Base-by-base conservation (phyloP, 2,329 filamentous ascomycete species). In the Colletotrichum sp. region DNA sequence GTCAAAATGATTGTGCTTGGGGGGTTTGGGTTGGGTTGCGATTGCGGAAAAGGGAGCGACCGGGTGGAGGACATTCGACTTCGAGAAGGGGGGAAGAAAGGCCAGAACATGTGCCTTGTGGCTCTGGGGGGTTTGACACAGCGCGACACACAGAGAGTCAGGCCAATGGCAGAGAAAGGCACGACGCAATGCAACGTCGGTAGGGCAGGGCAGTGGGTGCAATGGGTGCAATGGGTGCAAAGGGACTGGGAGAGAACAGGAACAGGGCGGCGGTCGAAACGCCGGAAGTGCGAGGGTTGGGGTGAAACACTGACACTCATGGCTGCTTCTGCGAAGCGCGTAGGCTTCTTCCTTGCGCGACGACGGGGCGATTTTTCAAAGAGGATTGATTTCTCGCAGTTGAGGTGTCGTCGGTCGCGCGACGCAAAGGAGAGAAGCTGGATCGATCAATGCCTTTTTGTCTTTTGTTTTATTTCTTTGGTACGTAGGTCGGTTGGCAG, bases 281-380 rank as follows among this genome's bases (percentile, higher is more conserved):
- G 48, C 77, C 77, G 78, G 78, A 71, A 79, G 78, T 77, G 80
- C 77, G 68, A 77, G 75, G 77, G 68, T 73, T 76, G 75, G 74
- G 79, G 70, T 79, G 79, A 84, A 83, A 84, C 82, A 88, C 88
- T 86, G 83, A 89, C 88, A 84, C 87, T 89, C 88, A 89, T 89
- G 78, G 82, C 88, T 82, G 77, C 75, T 77, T 74, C 71, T 71
- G 61, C 61, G 75, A 77, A 77, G 75, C 72, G 68, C 75, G 71
- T 65, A 72, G 77, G 77, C 77, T 77, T 75, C 77, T 78, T 78
- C 77, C 77, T 72, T 78, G 77, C 68, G 67, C 67, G 67, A 69
- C 70, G 70, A 73, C 48, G 57, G 60, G 58, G 73, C 38, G 63
- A 48, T 32, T 18, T 72, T 32, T 61, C 30, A 38, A 36, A 21